Evolutionary conservation across 768 basidiomycete genomes (phyloP), one percentile per base, ranked within the genome.

Genomic region (Rhizopogon vesiculosus): DNA sequence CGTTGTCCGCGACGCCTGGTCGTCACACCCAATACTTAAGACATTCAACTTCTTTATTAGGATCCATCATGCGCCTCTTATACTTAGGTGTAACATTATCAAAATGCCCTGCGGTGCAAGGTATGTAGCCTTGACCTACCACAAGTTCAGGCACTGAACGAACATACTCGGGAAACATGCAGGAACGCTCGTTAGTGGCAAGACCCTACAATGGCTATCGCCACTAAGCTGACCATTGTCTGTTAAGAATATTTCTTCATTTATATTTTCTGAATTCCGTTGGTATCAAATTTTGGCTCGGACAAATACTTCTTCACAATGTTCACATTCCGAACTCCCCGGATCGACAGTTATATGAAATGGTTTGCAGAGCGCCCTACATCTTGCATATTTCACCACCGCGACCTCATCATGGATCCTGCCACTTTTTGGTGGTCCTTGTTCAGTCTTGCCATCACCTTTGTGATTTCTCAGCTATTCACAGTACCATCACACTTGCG

Each of bases 401-500:
- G 10, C 35, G 35, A 35, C 4, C 12, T 5, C 35, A 35, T 38
- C 8, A 49, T 49, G 48, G 33, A 49, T 15, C 48, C 19, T 38
- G 4, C 15, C 16, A 22, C 19, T 15, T 7, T 38, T 35, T 49
- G 19, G 15, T 49, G 48, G 48, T 16, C 13, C 4, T 38, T 38
- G 12, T 38, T 5, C 15, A 38, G 48, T 22, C 33, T 49, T 25
- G 33, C 13, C 5, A 19, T 5, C 13, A 19, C 48, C 16, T 22
- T 49, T 38, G 33, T 49, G 19, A 16, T 22, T 49, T 49, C 35
- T 16, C 48, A 22, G 19, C 13, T 55, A 12, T 56, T 54, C 51
- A 53, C 58, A 13, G 62, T 63, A 16, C 72, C 73, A 9, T 43
- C 64, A 10, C 58, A 71, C 29, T 62, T 75, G 42, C 61, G 63